Conservation (phyloP, 164 flowering plant genomes). For the Saururus chinensis region DNA sequence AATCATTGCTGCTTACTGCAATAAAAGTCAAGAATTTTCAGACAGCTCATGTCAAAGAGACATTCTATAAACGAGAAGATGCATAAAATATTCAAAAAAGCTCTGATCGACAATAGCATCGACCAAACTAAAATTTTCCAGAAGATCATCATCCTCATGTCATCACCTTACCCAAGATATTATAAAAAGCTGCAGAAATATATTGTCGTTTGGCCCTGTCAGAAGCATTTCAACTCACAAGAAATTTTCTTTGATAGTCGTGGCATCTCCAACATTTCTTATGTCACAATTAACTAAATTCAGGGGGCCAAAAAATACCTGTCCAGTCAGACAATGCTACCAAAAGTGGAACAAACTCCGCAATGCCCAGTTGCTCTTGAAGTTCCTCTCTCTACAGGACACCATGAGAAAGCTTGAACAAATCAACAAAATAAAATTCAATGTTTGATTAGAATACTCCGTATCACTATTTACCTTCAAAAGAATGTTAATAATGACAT, state of each 20-base stretch:
- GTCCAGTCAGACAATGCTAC: constrained; percentile 53
- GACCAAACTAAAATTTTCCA: too few relatives aligned
- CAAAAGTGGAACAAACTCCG: constrained; percentile 38
- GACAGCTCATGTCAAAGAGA: not conserved
- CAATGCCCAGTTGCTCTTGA: constrained; percentile 28
- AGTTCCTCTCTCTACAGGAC: constrained; percentile 42
- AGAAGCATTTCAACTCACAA: too few relatives aligned
- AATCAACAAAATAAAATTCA: too few relatives aligned
- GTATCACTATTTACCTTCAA: constrained; percentile 39
- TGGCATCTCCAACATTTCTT: too few relatives aligned
- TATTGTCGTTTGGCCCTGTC: too few relatives aligned
- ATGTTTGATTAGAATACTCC: not conserved
- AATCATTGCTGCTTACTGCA: constrained; percentile 4
- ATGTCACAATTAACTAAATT: not conserved
- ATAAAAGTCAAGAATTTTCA: not conserved
- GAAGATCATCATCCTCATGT: not conserved
- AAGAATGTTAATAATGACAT: constrained; percentile 70
- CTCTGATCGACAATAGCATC: not conserved
- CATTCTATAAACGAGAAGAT: not conserved
- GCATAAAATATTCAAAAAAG: not conserved
- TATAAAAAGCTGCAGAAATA: too few relatives aligned
- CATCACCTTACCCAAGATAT: too few relatives aligned
- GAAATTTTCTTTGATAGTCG: not conserved
- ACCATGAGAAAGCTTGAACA: not conserved
- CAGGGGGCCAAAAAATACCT: constrained; percentile 29